Conservation (phyloP, 2,329 filamentous ascomycete species). For the Samsoniella hepiali region DNA sequence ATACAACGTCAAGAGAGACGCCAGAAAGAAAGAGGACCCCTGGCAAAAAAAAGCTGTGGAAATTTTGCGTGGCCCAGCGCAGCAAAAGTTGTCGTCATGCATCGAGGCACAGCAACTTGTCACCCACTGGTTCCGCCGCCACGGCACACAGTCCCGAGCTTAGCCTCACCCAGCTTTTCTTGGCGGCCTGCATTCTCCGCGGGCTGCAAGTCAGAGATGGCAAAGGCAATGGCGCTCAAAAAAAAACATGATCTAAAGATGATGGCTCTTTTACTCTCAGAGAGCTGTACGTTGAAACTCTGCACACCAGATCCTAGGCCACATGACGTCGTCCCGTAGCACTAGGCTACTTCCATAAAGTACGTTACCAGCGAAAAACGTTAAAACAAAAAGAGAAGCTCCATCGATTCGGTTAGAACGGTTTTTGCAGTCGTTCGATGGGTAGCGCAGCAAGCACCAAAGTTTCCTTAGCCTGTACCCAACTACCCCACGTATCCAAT, state of each 20-base stretch:
- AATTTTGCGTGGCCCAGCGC: neutral
- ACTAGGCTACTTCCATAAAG: neutral
- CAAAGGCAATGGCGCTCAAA: too few species aligned
- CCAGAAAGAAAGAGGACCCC: neutral
- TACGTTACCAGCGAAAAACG: neutral
- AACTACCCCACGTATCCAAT: neutral
- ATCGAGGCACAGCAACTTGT: conserved; percentile 17
- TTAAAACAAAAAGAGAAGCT: neutral
- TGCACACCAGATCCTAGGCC: neutral
- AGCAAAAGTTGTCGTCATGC: conserved; percentile 12
- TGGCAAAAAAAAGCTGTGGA: neutral
- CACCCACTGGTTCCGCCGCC: neutral
- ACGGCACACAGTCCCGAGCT: conserved; percentile 5
- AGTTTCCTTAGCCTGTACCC: neutral
- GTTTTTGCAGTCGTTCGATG: neutral
- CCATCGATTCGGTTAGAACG: neutral
- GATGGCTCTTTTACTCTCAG: neutral
- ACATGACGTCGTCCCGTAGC: conserved; percentile 5
- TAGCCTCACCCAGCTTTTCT: neutral
- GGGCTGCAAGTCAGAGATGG: neutral
- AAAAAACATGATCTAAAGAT: too few species aligned
- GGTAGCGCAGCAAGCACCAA: neutral
- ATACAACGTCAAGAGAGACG: neutral
- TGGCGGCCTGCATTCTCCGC: neutral
- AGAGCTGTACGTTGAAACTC: neutral